Evolutionary conservation across 106 monocot genomes (phyloP).

Genomic region (Dendrobium officinale): DNA sequence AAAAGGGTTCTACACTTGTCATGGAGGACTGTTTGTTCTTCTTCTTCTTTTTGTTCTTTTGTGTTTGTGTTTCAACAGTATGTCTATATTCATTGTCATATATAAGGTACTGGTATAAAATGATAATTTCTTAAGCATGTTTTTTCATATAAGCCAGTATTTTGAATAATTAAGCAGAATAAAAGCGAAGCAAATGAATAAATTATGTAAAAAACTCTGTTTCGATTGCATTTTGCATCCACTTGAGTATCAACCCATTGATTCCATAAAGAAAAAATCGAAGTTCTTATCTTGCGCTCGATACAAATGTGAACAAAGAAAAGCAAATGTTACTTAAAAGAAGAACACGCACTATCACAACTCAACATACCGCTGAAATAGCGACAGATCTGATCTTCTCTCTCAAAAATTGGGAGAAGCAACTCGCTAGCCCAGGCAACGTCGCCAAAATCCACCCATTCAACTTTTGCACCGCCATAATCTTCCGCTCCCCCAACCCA

Average conservation of each 20-base stretch:
- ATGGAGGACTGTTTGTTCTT: no score
- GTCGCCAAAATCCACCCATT: slow-evolving; percentile 51
- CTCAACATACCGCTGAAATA: slow-evolving; percentile 31
- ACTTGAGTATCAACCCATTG: background rate
- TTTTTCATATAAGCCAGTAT: no score
- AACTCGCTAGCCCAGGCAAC: slow-evolving; percentile 45
- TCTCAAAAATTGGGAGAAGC: slow-evolving; percentile 44
- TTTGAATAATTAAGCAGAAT: no score
- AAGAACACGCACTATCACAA: background rate
- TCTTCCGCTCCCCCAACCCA: slow-evolving; percentile 23
- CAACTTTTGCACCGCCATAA: slow-evolving; percentile 53
- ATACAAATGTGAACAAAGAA: background rate
- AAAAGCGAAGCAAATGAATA: no score
- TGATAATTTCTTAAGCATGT: no score
- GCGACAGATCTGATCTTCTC: slow-evolving; percentile 36
- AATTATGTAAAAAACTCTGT: no score
- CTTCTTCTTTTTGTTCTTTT: no score
- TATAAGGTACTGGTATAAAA: no score
- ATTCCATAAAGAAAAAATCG: background rate
- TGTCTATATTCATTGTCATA: no score
- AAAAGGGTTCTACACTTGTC: no score
- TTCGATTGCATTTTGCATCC: background rate
- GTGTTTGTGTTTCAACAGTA: no score
- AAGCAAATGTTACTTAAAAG: background rate
- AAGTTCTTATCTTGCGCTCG: background rate